Base-by-base conservation (phyloP, 805 yeast genomes). In the Tetrapisispora pingtungensis region DNA sequence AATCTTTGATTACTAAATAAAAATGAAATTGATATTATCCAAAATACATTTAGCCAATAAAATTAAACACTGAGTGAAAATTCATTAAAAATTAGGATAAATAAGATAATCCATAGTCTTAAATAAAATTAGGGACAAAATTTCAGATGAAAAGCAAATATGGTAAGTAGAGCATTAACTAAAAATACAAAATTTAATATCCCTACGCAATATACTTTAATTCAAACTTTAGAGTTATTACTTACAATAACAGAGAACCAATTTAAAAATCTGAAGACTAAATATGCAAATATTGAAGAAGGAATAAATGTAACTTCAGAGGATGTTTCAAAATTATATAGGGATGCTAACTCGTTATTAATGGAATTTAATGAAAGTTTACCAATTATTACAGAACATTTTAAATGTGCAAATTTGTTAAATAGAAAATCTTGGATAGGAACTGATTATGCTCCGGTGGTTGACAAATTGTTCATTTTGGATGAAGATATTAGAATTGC, bases 161-260 rank as follows among this genome's bases (percentile, higher is more conserved):
- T 37, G 40, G 33, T 17, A 6, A 37, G 27, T 37, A 37, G 40
- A 27, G 12, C 40, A 12, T 12, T 37, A 18, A 37, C 18, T 17
- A 37, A 27, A 17, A 37, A 12, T 18, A 60, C 54, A 14, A 57
- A 56, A 42, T 61, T 61, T 40, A 33, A 43, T 17, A 47, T 62
- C 17, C 67, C 66, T 14, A 47, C 50, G 10, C 54, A 58, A 42
- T 52, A 60, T 24, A 59, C 62, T 12, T 41, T 61, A n/a, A 24
- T 43, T 0, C 66, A 62, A 41, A 49, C 63, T 3, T 45, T 62
- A 22, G 57, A 57, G 27, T 46, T 62, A 19, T 49, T 62, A n/a
- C 52, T 51, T 39, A 52, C 61, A 1, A 55, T 61, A n/a, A 59
- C 53, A 12, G 40, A 47, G 12, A 56, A 46, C 20, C 59, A 58